phyloP scores from a whole-genome alignment of 2,329 filamentous ascomycete species.

The Penicillium sp. region DNA sequence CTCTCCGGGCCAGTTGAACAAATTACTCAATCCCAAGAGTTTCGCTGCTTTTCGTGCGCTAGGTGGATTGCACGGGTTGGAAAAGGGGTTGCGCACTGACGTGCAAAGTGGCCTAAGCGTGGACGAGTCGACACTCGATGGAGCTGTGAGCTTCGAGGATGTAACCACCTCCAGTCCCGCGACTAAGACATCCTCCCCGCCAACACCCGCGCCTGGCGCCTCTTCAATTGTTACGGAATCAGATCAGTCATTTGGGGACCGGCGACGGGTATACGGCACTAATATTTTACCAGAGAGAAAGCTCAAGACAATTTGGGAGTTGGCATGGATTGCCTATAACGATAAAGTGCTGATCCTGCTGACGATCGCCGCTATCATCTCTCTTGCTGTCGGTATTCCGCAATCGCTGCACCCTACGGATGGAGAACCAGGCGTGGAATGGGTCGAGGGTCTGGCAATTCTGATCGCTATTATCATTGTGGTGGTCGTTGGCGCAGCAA shows the following conservation, averaged over 20 bases:
- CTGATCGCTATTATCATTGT: conserved; percentile 75
- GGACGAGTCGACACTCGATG: conserved; percentile 67
- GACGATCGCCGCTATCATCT: conserved; percentile 70
- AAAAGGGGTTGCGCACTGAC: conserved; percentile 71
- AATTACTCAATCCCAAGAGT: conserved; percentile 78
- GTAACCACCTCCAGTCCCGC: conserved; percentile 32
- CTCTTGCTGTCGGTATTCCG: conserved; percentile 72
- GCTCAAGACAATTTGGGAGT: conserved; percentile 66
- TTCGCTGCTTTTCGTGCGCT: conserved; percentile 72
- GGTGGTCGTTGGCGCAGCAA: conserved; percentile 73
- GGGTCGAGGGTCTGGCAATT: conserved; percentile 81
- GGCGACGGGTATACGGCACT: conserved; percentile 68
- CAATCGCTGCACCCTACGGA: conserved; percentile 61
- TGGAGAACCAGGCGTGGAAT: conserved; percentile 64
- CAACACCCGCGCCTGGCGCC: conserved; percentile 3
- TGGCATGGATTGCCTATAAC: conserved; percentile 80
- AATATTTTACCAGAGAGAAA: conserved; percentile 70
- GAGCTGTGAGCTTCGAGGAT: conserved; percentile 68
- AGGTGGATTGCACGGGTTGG: conserved; percentile 70
- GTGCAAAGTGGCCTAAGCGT: conserved; percentile 65
- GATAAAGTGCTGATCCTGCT: conserved; percentile 76
- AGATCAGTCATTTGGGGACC: conserved; percentile 57
- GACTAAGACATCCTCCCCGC: conserved; percentile 32
- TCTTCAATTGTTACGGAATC: conserved; percentile 3
- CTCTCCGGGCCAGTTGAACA: conserved; percentile 70